Evolutionary conservation across 228 moss, liverwort and hornwort genomes (phyloP).

Genomic region (Sphagnum fallax): DNA sequence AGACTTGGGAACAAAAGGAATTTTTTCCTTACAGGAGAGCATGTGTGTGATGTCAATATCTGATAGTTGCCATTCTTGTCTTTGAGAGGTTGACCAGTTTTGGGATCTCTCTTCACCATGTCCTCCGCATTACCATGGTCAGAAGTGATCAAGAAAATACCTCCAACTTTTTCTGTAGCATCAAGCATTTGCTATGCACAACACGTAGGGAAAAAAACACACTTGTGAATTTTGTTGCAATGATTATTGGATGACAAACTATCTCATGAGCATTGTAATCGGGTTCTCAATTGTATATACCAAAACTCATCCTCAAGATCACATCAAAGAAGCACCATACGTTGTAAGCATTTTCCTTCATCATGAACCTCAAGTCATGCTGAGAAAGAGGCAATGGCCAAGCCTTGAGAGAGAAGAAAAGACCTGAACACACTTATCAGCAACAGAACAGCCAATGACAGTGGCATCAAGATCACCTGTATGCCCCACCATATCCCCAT

Average conservation of each 20-base stretch:
- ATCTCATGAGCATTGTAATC: too few species aligned
- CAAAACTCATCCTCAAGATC: too few species aligned
- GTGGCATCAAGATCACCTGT: constrained; percentile 73
- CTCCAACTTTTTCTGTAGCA: constrained; percentile 73
- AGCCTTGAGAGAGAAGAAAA: not conserved
- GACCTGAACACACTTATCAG: constrained; percentile 74
- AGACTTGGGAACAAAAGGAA: too few species aligned
- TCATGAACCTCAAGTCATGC: too few species aligned
- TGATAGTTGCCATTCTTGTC: constrained; percentile 83
- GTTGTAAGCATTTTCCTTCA: too few species aligned
- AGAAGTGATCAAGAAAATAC: constrained; percentile 83
- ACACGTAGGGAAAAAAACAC: not conserved
- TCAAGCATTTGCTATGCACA: constrained; percentile 5
- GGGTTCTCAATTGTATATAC: too few species aligned
- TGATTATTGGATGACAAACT: too few species aligned
- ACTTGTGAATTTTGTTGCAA: too few species aligned
- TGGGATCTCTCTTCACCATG: constrained; percentile 90
- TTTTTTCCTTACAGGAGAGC: constrained; percentile 64
- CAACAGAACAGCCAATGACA: constrained; percentile 51
- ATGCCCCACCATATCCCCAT: constrained; percentile 86
- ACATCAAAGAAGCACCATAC: too few species aligned
- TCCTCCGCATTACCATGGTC: constrained; percentile 99
- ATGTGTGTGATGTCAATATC: constrained; percentile 86
- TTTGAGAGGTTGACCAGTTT: constrained; percentile 61
- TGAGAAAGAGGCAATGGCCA: not conserved